phyloP scores from a whole-genome alignment of 208 protist genomes.

The Leishmania arabica region DNA sequence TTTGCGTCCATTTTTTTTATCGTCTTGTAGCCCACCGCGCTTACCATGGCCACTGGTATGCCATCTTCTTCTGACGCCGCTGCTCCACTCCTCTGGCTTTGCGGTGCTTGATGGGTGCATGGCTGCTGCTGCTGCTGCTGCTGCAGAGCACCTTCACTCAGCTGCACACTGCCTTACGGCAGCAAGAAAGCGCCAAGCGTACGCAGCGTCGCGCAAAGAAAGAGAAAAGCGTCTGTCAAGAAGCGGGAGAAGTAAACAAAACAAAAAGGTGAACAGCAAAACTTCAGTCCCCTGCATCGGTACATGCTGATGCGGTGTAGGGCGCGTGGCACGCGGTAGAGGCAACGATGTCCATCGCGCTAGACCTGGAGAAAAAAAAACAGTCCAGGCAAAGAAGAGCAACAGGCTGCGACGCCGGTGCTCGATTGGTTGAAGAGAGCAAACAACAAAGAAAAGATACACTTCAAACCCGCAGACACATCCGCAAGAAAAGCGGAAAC shows the following conservation, averaged over 20 bases:
- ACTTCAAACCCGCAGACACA: background rate
- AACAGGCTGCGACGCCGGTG: background rate
- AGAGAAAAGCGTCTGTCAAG: background rate
- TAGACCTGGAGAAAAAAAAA: background rate
- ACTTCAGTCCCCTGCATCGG: background rate
- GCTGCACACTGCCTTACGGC: background rate
- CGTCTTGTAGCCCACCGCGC: background rate
- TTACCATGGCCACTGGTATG: background rate
- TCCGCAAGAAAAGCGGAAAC: constrained; percentile 9
- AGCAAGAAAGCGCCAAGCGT: background rate
- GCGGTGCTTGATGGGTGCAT: background rate
- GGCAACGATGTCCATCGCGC: background rate
- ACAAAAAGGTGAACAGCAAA: background rate
- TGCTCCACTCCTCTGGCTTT: background rate
- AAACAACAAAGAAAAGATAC: background rate
- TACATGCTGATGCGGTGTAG: background rate
- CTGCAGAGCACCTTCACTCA: background rate
- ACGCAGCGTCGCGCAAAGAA: background rate
- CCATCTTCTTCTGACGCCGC: background rate
- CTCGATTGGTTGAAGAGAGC: background rate
- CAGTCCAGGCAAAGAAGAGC: background rate
- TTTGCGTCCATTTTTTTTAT: background rate
- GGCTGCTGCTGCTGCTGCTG: no score
- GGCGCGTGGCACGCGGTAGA: no score
- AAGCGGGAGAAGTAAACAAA: background rate